Evolutionary conservation across 73 alveolate species (phyloP).

Genomic region (Symbiodinium natans): DNA sequence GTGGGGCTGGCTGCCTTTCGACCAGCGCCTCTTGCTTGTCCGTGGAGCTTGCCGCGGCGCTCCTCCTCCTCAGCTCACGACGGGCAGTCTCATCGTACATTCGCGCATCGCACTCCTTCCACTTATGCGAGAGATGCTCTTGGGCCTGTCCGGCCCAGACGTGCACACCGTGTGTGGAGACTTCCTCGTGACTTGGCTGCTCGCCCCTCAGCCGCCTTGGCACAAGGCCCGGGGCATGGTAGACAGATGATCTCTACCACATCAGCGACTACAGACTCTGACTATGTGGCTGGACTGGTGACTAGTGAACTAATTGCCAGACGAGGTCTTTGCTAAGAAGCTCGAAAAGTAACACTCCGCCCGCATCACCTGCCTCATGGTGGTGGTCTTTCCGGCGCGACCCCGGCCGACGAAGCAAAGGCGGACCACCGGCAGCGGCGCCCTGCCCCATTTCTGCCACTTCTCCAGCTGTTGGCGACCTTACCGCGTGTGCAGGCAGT

Average conservation of each 20-base stretch:
- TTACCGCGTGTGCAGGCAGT: too few species aligned
- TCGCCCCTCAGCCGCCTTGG: slow-evolving; percentile 44
- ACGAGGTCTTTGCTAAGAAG: not conserved
- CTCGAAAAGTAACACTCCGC: not conserved
- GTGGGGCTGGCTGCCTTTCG: too few species aligned
- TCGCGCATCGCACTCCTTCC: not conserved
- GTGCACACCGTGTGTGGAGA: not conserved
- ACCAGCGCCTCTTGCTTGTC: not conserved
- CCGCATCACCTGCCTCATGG: not conserved
- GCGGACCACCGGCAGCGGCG: slow-evolving; percentile 29
- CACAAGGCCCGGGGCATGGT: too few species aligned
- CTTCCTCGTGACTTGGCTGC: not conserved
- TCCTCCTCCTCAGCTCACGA: not conserved
- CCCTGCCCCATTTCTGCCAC: not conserved
- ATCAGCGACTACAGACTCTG: not conserved
- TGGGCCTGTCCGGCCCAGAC: slow-evolving; percentile 25
- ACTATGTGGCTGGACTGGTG: not conserved
- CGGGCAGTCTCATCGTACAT: not conserved
- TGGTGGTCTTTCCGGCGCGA: slow-evolving; percentile 28
- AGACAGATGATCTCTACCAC: not conserved
- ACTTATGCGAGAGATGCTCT: not conserved
- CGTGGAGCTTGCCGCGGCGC: not conserved
- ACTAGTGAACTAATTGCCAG: not conserved
- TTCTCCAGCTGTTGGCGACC: not conserved
- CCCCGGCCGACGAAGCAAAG: slow-evolving; percentile 30